Conservation (phyloP, 345 rosid genomes). For the Bruguiera parviflora region DNA sequence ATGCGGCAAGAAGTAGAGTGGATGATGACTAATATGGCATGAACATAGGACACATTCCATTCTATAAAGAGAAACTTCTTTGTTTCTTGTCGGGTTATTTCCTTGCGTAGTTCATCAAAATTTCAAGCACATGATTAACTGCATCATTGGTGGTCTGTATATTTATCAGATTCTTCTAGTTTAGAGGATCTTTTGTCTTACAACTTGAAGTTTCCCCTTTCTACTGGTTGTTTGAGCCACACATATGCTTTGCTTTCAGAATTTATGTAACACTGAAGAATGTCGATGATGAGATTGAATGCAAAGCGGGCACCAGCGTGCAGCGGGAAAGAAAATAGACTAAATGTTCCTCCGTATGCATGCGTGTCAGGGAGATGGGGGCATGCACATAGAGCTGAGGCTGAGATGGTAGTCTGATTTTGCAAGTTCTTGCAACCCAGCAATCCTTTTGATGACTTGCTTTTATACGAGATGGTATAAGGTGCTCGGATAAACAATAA, state of each 20-base stretch:
- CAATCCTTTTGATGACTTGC: no score
- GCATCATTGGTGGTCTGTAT: conserved; percentile 18
- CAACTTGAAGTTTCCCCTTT: conserved; percentile 3
- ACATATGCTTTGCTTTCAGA: background rate
- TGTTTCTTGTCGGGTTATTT: conserved; percentile 10
- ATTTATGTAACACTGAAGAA: background rate
- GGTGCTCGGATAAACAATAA: no score
- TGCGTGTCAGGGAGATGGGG: no score
- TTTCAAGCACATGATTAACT: conserved; percentile 8
- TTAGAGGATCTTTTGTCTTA: conserved; percentile 3
- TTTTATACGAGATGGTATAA: no score
- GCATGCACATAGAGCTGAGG: no score
- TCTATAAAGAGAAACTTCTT: conserved; percentile 23
- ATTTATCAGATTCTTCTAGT: conserved; percentile 8
- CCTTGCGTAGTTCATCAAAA: conserved; percentile 5
- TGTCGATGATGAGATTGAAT: background rate
- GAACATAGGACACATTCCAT: conserved; percentile 22
- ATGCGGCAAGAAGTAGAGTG: conserved; percentile 66
- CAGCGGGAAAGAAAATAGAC: background rate
- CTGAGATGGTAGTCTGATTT: no score
- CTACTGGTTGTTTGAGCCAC: background rate
- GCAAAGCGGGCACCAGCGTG: background rate
- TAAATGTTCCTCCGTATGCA: no score
- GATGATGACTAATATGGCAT: conserved; percentile 62
- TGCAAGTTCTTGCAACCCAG: no score